These are phyloP conservation scores for Eutrema japonicum DNA, from an alignment of 345 rosid species.

Conservation along the genomic window DNA sequence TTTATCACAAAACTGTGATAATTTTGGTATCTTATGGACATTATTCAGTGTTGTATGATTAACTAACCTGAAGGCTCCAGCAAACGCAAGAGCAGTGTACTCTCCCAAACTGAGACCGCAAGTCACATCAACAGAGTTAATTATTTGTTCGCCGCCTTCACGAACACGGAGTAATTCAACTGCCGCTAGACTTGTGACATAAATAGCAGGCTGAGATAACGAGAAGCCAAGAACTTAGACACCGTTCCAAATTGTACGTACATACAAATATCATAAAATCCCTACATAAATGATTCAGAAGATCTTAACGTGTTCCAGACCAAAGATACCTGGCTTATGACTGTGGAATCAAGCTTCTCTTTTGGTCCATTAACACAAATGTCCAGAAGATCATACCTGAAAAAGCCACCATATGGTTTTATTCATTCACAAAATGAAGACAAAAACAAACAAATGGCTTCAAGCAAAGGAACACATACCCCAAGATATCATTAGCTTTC, in stretches of 20 bases:
- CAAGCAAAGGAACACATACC: conserved; percentile 46
- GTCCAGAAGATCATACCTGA: conserved; percentile 91
- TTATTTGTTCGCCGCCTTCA: conserved; percentile 86
- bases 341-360: conserved; percentile 93
- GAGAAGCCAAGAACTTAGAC: conserved; percentile 16
- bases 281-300: background rate
- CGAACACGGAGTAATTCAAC: conserved; percentile 86
- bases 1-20: background rate
- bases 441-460: conserved; percentile 2
- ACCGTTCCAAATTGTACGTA: background rate
- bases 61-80: conserved; percentile 89
- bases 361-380: conserved; percentile 90
- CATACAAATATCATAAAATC: background rate
- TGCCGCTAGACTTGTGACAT: conserved; percentile 98
- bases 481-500: conserved; percentile 81
- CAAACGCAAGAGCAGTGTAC: conserved; percentile 94
- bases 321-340: conserved; percentile 81
- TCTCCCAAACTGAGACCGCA: conserved; percentile 99
- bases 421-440: conserved; percentile 9
- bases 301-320: background rate
- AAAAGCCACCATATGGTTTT: conserved; percentile 35
- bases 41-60: background rate
- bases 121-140: conserved; percentile 89
- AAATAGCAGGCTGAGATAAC: conserved; percentile 88
- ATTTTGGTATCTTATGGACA: background rate